Percentiles rank a stretch among this genome's conserved stretches.
phyloP scores from a whole-genome alignment of 192 early-diverging fungal species.

The Rhizoclosmatium sp. region DNA sequence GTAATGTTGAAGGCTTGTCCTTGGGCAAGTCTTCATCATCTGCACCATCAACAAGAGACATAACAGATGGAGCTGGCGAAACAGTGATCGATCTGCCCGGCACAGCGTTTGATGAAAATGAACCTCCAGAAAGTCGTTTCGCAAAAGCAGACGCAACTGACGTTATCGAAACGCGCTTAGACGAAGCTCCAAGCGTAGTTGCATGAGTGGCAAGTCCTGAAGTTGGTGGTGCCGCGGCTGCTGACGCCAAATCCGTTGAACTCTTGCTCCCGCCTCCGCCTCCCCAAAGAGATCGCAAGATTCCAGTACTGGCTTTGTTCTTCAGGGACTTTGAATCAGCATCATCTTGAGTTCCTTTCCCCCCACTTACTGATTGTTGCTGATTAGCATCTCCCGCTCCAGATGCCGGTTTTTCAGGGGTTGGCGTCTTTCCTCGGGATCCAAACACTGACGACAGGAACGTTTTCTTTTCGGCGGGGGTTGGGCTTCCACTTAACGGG shows the following conservation, averaged over 20 bases:
- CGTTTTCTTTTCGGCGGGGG: conserved; percentile 11
- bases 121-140: conserved; percentile 9
- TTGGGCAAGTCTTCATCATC: conserved; percentile 29
- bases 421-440: background rate
- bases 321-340: conserved; percentile 17
- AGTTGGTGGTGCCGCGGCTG: background rate
- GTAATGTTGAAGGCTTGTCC: conserved; percentile 17
- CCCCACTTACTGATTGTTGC: background rate
- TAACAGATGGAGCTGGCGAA: background rate
- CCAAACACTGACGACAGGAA: conserved; percentile 14
- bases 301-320: conserved; percentile 24
- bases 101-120: background rate
- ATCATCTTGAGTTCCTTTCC: background rate
- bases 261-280: background rate
- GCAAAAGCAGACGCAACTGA: background rate
- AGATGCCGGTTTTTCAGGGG: too few relatives aligned
- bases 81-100: background rate
- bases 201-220: background rate
- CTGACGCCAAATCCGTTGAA: too few relatives aligned
- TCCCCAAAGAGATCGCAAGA: conserved; percentile 24
- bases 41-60: conserved; percentile 16
- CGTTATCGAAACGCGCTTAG: background rate
- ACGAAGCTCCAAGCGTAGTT: background rate
- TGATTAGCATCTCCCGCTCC: background rate
- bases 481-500: background rate